phyloP scores from a whole-genome alignment of 1,284 basidiomycete species.

The Trametes polyzona region DNA sequence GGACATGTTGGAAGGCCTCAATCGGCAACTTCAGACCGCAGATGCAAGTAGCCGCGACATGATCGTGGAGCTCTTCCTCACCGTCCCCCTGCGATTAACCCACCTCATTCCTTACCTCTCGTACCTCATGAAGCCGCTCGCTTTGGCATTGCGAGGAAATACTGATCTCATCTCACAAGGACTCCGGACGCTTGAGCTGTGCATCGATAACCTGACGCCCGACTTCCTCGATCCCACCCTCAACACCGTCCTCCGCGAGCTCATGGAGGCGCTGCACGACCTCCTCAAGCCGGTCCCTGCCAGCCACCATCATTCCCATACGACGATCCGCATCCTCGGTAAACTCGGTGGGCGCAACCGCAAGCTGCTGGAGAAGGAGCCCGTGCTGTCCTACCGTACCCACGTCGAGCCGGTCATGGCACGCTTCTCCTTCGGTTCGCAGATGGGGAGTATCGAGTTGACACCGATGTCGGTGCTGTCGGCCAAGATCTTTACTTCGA shows the following conservation, averaged over 20 bases:
- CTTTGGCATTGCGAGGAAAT: conserved; percentile 87
- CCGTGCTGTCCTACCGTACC: conserved; percentile 73
- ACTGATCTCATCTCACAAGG: conserved; percentile 96
- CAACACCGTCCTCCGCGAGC: conserved; percentile 88
- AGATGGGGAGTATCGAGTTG: conserved; percentile 72
- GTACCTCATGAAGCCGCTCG: conserved; percentile 97
- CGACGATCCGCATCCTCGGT: conserved; percentile 95
- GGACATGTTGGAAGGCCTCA: conserved; percentile 96
- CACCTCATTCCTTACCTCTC: conserved; percentile 95
- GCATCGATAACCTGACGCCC: conserved; percentile 98
- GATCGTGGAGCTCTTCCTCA: conserved; percentile 97
- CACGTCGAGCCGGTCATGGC: conserved; percentile 73
- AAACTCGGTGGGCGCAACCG: conserved; percentile 97
- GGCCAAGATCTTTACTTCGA: conserved; percentile 55
- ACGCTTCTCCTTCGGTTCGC: conserved; percentile 76
- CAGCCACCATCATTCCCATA: conserved; percentile 91
- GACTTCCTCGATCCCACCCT: conserved; percentile 99
- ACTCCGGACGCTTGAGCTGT: conserved; percentile 95
- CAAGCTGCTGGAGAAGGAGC: conserved; percentile 84
- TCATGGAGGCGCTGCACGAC: conserved; percentile 94
- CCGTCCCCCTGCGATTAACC: conserved; percentile 94
- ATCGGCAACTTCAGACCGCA: conserved; percentile 86
- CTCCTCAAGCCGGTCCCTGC: conserved; percentile 92
- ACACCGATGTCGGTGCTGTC: conserved; percentile 78
- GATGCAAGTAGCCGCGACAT: conserved; percentile 82